Base-by-base conservation (phyloP, 2,329 filamentous ascomycete genomes). In the Cytospora schulzeri region DNA sequence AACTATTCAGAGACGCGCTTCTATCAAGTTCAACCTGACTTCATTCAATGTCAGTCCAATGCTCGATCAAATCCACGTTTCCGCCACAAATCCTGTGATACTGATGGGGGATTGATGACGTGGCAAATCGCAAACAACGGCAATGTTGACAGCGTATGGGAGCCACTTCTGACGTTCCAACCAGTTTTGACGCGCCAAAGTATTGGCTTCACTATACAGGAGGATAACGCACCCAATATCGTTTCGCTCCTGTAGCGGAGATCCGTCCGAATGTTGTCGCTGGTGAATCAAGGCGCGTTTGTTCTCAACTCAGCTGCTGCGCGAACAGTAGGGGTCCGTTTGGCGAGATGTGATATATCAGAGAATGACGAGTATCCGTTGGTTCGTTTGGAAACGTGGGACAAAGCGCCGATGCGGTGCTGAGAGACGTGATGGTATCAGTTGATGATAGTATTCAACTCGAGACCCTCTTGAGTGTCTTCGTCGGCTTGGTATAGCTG, bases 1-100 rank as follows among this genome's bases (percentile, higher is more conserved):
- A 45, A 59, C 29, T 59, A 52, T 50, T 22, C 51, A 62, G 60
- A 67, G 65, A 65, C 62, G 62, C 65, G 65, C 65, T 67, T 35
- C 31, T 67, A 51, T 57, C 59, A 50, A 28, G 56, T 62, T 12
- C 53, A 57, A 33, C 50, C 63, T 64, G 62, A 51, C 35, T 65
- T 65, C 55, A 59, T 56, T 41, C 64, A 51, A 57, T 58, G 62
- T 67, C 62, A 67, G 65, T 60, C 31, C 51, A 31, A 38, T n/a
- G 33, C 52, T 55, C 35, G 33, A 24, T 33, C 11, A 51, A 50
- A 29, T 14, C 35, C 52, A 48, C 41, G 31, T 38, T 56, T n/a
- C 41, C 45, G 48, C 52, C 41, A 55, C 45, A 41, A 52, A 55
- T 26, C 19, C 2, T 29, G 38, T 33, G 35, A 15, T n/a, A 48